Conservation (phyloP, 1,139 yeast genomes). For the Blastobotrys serpentis region DNA sequence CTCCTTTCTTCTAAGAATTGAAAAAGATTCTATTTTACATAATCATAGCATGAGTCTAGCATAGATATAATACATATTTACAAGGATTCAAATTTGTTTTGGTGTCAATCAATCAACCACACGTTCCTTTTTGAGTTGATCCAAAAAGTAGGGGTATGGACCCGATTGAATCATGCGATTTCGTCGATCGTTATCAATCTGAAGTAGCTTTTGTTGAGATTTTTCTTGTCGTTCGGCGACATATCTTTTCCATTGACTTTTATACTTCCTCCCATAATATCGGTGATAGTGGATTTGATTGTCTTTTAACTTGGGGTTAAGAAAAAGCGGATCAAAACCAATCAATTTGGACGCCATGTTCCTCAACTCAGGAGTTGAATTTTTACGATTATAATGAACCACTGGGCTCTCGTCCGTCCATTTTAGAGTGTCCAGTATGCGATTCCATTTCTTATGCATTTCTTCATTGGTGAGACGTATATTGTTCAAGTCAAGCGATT, state of each 20-base stretch:
- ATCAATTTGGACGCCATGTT: slow-evolving; percentile 2
- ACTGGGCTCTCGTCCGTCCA: slow-evolving; percentile 11
- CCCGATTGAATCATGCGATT: not conserved
- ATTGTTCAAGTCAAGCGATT: not conserved
- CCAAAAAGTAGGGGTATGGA: not conserved
- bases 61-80: slow-evolving; percentile 1
- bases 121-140: slow-evolving; percentile 2
- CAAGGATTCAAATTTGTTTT: not conserved
- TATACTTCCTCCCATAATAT: slow-evolving; percentile 1
- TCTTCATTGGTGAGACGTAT: not conserved
- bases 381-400: slow-evolving; percentile 5
- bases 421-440: not conserved
- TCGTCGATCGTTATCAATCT: not conserved
- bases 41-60: no score
- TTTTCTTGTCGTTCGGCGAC: not conserved
- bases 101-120: slow-evolving; percentile 2
- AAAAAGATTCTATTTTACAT: not conserved
- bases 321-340: slow-evolving; percentile 2
- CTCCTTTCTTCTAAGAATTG: no score
- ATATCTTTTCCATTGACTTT: slow-evolving; percentile 8
- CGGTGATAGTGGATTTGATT: slow-evolving; percentile 4
- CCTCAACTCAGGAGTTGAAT: not conserved
- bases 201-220: not conserved
- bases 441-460: slow-evolving; percentile 8
- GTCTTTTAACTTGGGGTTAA: not conserved